Conservation (phyloP, 1,284 basidiomycete species). For the Tilletia walkeri region DNA sequence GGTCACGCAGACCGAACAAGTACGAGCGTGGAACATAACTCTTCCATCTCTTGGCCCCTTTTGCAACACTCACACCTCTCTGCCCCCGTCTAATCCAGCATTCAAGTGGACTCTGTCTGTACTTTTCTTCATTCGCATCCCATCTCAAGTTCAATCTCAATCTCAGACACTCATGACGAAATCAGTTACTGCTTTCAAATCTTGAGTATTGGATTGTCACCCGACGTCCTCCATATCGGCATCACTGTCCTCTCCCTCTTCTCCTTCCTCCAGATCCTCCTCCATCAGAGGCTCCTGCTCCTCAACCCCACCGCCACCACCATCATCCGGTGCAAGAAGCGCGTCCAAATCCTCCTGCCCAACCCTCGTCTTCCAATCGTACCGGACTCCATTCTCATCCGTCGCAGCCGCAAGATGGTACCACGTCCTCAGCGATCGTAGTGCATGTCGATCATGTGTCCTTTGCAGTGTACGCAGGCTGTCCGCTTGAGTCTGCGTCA, state of each 20-base stretch:
- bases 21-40: neutral
- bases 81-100: neutral
- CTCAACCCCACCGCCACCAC: neutral
- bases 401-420: constrained; percentile 21
- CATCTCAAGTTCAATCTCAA: no score
- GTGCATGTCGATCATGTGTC: constrained; percentile 16
- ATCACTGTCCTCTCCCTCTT: constrained; percentile 20
- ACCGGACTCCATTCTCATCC: constrained; percentile 22
- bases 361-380: constrained; percentile 26
- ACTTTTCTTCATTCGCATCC: no score
- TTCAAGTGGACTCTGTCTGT: no score
- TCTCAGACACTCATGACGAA: no score
- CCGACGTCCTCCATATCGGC: constrained; percentile 6
- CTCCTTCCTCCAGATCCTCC: constrained; percentile 20
- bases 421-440: constrained; percentile 12
- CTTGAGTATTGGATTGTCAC: neutral
- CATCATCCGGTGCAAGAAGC: constrained; percentile 6
- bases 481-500: neutral
- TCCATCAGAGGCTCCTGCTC: constrained; percentile 17
- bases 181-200: no score
- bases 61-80: neutral
- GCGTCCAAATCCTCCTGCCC: constrained; percentile 8
- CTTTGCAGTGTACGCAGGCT: neutral
- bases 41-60: neutral
- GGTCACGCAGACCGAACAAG: constrained; percentile 10